Percentiles rank a stretch among this genome's conserved stretches.
Conservation (phyloP, 2,329 filamentous ascomycete genomes). For the Colletotrichum liriopes region DNA sequence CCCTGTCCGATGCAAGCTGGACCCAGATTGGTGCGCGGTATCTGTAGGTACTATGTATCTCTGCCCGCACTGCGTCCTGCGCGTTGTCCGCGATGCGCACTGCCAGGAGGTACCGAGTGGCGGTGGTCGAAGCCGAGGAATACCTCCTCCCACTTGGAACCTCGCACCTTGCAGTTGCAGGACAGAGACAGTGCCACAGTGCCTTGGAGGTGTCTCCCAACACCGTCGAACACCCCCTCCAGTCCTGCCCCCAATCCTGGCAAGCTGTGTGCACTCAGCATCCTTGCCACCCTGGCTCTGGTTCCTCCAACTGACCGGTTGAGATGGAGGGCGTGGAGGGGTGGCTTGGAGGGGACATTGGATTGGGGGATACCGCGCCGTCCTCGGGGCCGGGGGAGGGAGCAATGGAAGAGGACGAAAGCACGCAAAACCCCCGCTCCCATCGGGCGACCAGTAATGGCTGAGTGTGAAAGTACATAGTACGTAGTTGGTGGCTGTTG, state of each 20-base stretch:
- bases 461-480: neutral
- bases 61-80: slow-evolving; percentile 32
- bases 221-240: slow-evolving; percentile 16
- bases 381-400: slow-evolving; percentile 17
- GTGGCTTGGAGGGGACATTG: slow-evolving; percentile 31
- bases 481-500: neutral
- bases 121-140: neutral
- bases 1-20: slow-evolving; percentile 32
- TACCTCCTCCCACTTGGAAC: slow-evolving; percentile 28
- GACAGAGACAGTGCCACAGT: slow-evolving; percentile 19
- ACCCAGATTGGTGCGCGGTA: slow-evolving; percentile 36
- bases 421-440: slow-evolving; percentile 34
- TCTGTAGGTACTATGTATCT: slow-evolving; percentile 14
- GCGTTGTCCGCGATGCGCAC: slow-evolving; percentile 23
- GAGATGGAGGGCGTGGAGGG: slow-evolving; percentile 36
- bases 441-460: slow-evolving; percentile 18
- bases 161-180: slow-evolving; percentile 17
- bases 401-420: slow-evolving; percentile 13
- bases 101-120: slow-evolving; percentile 22
- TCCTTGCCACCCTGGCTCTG: slow-evolving; percentile 22
- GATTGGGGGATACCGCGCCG: slow-evolving; percentile 31
- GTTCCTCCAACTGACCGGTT: slow-evolving; percentile 37
- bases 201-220: slow-evolving; percentile 11
- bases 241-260: slow-evolving; percentile 14
- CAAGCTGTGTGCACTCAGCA: slow-evolving; percentile 8